Evolutionary conservation across 1,284 basidiomycete genomes (phyloP), one percentile per base, ranked within the genome.

Genomic region (Cutaneotrichosporon cyanovorans): DNA sequence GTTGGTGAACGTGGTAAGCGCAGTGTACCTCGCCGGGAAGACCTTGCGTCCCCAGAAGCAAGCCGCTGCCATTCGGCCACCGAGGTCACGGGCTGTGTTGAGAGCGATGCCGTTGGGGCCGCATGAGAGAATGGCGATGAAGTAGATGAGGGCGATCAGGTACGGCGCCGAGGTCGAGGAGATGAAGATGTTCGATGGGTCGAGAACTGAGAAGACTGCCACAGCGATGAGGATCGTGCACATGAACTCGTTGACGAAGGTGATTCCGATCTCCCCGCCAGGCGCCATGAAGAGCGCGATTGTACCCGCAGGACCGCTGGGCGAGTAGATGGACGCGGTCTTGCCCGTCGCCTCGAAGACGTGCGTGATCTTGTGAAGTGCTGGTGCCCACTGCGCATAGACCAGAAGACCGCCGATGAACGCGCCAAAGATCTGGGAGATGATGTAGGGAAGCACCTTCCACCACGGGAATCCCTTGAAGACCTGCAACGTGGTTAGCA

Each of bases 401-500:
- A 49, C 45, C 10, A 43, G 3, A 11, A 40, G 16, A 1, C 40
- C 35, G 19, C 30, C 51, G 23, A 46, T 5, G 18, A 53, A 46
- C n/a, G 56, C 62, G 20, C 65, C 65, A 10, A 60, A 20, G 6
- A 64, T 33, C 48, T 67, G 65, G 1, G 61, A 59, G 11, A 63
- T 4, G 22, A 59, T 45, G 53, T 66, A 67, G 8, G 50, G 57
- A 2, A 62, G 63, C 0, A 55, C 59, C 48, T 64, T 66, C 40
- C 55, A 50, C 62, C 62, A 65, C 2, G 65, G 63, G 50, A 67
- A 66, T 12, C 55, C 55, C 35, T 56, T 51, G 38, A 56, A 60
- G 35, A 56, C n/a, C n/a, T n/a, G n/a, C n/a, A n/a, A n/a, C n/a
- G n/a, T n/a, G n/a, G n/a, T n/a, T n/a, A n/a, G n/a, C n/a, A n/a